Evolutionary conservation across 2,329 filamentous ascomycete species (phyloP).

Genomic region (Trichoderma sp.): DNA sequence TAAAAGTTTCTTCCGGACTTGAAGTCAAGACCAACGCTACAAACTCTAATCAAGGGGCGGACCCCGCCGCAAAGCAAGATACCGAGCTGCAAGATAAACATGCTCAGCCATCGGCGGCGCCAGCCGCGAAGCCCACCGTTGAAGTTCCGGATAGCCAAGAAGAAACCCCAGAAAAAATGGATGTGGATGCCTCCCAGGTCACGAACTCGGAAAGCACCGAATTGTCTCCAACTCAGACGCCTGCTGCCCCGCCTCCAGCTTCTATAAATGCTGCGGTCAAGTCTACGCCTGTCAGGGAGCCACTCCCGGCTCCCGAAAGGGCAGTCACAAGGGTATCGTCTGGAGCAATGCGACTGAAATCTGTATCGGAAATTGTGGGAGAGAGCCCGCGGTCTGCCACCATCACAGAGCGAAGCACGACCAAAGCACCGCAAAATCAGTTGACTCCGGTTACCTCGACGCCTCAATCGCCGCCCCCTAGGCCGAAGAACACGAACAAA

Average conservation of each 20-base stretch:
- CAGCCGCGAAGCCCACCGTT: constrained; percentile 33
- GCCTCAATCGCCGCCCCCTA: constrained; percentile 45
- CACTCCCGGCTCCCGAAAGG: constrained; percentile 42
- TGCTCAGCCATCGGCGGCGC: neutral
- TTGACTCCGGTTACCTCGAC: constrained; percentile 47
- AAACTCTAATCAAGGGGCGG: constrained; percentile 15
- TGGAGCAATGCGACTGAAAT: constrained; percentile 70
- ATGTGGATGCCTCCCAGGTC: constrained; percentile 37
- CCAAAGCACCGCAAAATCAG: constrained; percentile 38
- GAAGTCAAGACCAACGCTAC: constrained; percentile 11
- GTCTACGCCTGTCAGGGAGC: constrained; percentile 28
- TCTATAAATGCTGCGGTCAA: constrained; percentile 24
- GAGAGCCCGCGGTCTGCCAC: constrained; percentile 49
- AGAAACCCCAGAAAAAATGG: constrained; percentile 39
- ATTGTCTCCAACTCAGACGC: neutral
- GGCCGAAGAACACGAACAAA: constrained; percentile 41
- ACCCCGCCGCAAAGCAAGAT: neutral
- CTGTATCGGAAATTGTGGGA: constrained; percentile 70
- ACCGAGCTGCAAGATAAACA: neutral
- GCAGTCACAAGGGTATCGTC: constrained; percentile 72
- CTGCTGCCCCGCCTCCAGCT: constrained; percentile 15
- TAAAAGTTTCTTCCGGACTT: constrained; percentile 1
- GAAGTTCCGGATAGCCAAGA: constrained; percentile 43
- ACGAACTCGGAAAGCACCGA: constrained; percentile 27
- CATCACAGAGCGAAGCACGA: constrained; percentile 39